Conservation (phyloP, 1,139 yeast genomes). For the Blastobotrys illinoisensis region DNA sequence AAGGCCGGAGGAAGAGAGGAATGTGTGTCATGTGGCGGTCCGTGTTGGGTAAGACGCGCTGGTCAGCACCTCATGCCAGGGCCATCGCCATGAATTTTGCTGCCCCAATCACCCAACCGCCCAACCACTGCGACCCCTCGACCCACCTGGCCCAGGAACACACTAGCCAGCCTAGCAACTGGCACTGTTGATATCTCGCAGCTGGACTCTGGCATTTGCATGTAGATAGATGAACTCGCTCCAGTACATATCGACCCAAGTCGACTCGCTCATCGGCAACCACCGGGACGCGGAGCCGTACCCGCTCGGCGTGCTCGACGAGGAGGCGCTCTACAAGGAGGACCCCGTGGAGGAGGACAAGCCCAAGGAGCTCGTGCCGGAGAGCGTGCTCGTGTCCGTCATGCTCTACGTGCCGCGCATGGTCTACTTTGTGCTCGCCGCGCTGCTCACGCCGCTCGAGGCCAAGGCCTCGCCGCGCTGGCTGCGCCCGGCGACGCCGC, state of each 20-base stretch:
- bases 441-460: not conserved
- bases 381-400: not conserved
- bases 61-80: not conserved
- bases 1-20: too few relatives aligned
- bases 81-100: not conserved
- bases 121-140: not conserved
- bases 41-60: not conserved
- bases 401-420: not conserved
- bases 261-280: slow-evolving; percentile 29
- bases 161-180: too few relatives aligned
- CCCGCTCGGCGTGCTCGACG: not conserved
- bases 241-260: slow-evolving; percentile 30
- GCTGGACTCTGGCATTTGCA: not conserved
- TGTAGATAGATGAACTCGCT: slow-evolving; percentile 28
- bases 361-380: not conserved
- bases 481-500: not conserved
- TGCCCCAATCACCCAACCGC: not conserved
- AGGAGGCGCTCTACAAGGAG: not conserved
- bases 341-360: not conserved
- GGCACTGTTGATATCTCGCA: too few relatives aligned
- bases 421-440: not conserved
- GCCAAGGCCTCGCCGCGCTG: not conserved
- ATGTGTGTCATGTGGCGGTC: not conserved
- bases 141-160: slow-evolving; percentile 1
- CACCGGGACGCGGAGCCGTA: not conserved